A percentile compares a stretch with the other conserved stretches of the same genome.
Conservation (phyloP, 2,329 filamentous ascomycete genomes). For the Zymoseptoria passerinii region DNA sequence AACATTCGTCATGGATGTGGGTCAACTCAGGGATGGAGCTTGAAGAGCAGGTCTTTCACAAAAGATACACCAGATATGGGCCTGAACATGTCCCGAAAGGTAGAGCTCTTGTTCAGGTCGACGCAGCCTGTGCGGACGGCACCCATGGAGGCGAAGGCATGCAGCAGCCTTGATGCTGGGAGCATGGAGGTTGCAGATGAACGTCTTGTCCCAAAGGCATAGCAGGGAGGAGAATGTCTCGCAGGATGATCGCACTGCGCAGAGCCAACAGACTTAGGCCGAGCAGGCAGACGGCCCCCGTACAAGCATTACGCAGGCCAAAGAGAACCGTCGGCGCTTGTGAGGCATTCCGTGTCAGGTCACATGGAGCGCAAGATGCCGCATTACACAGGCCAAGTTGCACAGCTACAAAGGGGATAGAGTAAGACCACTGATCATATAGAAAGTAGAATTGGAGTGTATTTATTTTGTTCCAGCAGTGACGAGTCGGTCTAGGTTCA, state of each 20-base stretch:
- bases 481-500: background rate
- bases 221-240: background rate
- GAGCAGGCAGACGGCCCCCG: background rate
- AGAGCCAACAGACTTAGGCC: background rate
- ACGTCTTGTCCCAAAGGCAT: background rate
- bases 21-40: background rate
- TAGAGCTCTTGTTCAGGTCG: background rate
- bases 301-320: background rate
- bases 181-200: background rate
- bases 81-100: background rate
- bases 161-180: background rate
- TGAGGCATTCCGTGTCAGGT: background rate
- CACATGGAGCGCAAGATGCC: background rate
- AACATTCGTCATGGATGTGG: slow-evolving; percentile 22
- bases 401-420: background rate
- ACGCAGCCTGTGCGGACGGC: background rate
- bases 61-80: background rate
- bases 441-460: background rate
- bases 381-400: background rate
- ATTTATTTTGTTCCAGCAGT: background rate
- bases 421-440: background rate
- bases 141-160: background rate
- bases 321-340: background rate
- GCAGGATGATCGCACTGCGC: background rate
- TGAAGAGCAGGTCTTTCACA: background rate